Conservation (phyloP, 495 filamentous ascomycete genomes). For the Chlorociboria aeruginascens region DNA sequence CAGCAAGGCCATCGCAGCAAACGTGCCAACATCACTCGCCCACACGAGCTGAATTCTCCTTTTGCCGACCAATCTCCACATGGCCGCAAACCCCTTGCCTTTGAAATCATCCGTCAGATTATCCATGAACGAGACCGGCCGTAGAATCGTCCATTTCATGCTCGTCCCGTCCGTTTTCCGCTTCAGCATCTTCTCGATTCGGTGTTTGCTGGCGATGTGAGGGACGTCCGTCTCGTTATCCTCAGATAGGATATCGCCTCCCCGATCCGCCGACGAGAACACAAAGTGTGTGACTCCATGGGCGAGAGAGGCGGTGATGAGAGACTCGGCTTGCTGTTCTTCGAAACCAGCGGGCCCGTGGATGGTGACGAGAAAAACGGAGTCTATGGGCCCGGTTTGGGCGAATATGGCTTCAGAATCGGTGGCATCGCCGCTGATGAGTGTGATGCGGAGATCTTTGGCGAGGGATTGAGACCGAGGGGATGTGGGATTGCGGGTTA, state of each 20-base stretch:
- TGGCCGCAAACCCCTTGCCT: slow-evolving; percentile 48
- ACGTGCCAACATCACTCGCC: slow-evolving; percentile 48
- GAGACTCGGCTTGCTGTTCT: slow-evolving; percentile 46
- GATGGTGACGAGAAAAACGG: slow-evolving; percentile 33
- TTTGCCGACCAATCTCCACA: slow-evolving; percentile 31
- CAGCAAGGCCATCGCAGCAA: slow-evolving; percentile 47
- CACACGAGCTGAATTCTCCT: slow-evolving; percentile 45
- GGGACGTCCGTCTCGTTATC: slow-evolving; percentile 48
- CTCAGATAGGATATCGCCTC: slow-evolving; percentile 41
- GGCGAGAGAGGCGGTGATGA: slow-evolving; percentile 49
- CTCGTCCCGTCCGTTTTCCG: slow-evolving; percentile 16
- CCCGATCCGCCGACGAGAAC: slow-evolving; percentile 58
- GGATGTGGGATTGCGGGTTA: slow-evolving; percentile 48
- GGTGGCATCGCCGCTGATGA: slow-evolving; percentile 5
- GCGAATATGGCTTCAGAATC: slow-evolving; percentile 25
- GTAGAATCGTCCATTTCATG: slow-evolving; percentile 50
- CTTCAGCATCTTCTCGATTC: slow-evolving; percentile 50
- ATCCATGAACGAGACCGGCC: slow-evolving; percentile 59
- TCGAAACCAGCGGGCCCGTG: slow-evolving; percentile 30
- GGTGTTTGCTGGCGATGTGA: slow-evolving; percentile 55
- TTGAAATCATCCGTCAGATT: slow-evolving; percentile 45
- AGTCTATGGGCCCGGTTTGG: slow-evolving; percentile 25
- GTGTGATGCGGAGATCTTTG: slow-evolving; percentile 6
- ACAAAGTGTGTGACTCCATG: slow-evolving; percentile 53
- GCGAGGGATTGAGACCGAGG: neutral